phyloP scores from a whole-genome alignment of 805 yeast genomes.

The Yamadazyma tumulicola region DNA sequence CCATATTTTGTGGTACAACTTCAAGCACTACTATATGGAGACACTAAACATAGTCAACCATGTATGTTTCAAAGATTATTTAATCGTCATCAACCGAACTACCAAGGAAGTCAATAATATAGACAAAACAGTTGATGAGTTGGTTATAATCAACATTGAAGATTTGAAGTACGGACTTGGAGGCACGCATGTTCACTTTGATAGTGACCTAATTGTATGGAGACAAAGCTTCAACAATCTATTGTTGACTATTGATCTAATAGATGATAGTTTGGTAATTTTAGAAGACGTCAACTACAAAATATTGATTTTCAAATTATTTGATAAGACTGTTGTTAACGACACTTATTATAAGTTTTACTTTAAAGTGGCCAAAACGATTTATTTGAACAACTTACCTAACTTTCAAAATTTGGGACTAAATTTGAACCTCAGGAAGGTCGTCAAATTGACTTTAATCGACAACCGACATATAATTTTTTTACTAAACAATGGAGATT shows the following conservation, averaged over 20 bases:
- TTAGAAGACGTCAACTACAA: constrained; percentile 8
- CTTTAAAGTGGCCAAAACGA: constrained; percentile 27
- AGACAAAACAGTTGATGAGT: constrained; percentile 28
- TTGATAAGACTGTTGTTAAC: constrained; percentile 6
- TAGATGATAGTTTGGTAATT: constrained; percentile 8
- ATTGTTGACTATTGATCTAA: constrained; percentile 8
- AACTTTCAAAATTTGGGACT: constrained; percentile 11
- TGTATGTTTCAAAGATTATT: constrained; percentile 32
- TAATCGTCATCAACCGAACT: constrained; percentile 31
- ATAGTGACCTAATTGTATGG: constrained; percentile 39
- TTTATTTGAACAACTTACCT: constrained; percentile 30
- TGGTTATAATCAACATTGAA: constrained; percentile 31
- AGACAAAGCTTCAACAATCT: constrained; percentile 14
- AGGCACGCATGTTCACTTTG: constrained; percentile 30
- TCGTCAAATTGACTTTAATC: constrained; percentile 23
- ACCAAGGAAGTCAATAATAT: constrained; percentile 14
- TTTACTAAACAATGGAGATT: constrained; percentile 36
- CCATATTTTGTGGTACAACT: constrained; percentile 40
- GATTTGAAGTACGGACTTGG: constrained; percentile 31
- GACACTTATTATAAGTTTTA: constrained; percentile 21
- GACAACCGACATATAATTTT: constrained; percentile 32
- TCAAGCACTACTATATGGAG: constrained; percentile 29
- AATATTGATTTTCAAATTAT: constrained; percentile 8
- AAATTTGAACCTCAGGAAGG: constrained; percentile 21
- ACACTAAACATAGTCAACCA: constrained; percentile 32